Base-by-base conservation (phyloP, 2,329 filamentous ascomycete species). In the Ascochyta lentis region DNA sequence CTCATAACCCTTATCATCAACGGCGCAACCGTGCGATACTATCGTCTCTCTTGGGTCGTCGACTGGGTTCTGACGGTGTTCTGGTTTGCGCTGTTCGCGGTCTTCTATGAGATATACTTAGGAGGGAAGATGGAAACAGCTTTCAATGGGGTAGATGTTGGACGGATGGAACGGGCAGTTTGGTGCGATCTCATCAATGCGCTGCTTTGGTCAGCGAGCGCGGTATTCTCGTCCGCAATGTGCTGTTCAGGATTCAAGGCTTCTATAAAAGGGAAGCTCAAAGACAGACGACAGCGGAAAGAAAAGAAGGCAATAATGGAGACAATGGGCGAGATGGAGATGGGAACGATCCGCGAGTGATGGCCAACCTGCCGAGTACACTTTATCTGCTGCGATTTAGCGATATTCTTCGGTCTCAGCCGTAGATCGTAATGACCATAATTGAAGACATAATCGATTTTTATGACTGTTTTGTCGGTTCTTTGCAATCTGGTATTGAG, bases 141-240 rank as follows among this genome's bases (percentile, higher is more conserved):
- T 2, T 70, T 64, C 33, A 26, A 43, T 0, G 40, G 33, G 9
- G 58, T 61, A 4, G 38, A 66, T 44, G 6, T 48, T 9, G 58
- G 56, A 12, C 56, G 66, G 1, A 67, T 68, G 62, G 45, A 59
- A 38, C 49, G 59, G 29, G 63, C 64, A 7, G 60, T 66, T 15
- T 70, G 66, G 67, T 55, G 64, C 13, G 54, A 70, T 38, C 48
- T 70, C 8, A 44, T 68, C 15, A 70, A 65, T 16, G 64, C 61
- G 23, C 22, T 69, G 19, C 44, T 70, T 10, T 70, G 66, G 67
- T 34, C 59, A 3, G 57, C 40, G n/a, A 67, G 66, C 38, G 65
- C 67, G 3, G 15, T 63, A 1, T 70, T 70, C 44, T 67, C 67
- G 22, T 61, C 65, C 8, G 31, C 39, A 12, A 69, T 70, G 67